Evolutionary conservation across 805 yeast species (phyloP).

Genomic region (Teunomyces lycoperdinae): DNA sequence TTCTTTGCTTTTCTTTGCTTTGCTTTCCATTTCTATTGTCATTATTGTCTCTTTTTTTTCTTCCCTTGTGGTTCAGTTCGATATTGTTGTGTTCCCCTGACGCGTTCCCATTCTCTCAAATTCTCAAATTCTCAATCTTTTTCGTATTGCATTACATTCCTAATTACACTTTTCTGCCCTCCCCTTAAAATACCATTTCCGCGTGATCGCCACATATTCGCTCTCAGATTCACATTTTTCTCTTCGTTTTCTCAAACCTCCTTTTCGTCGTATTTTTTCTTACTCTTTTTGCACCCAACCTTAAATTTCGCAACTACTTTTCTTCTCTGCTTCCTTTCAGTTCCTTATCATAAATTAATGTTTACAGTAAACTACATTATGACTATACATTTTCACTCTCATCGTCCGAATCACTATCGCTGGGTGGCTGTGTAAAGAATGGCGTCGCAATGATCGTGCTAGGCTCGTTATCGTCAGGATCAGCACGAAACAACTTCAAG

Average conservation of each 20-base stretch:
- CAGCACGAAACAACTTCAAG: background rate
- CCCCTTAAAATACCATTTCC: too few species aligned
- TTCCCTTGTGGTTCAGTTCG: background rate
- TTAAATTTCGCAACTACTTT: too few species aligned
- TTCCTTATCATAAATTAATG: too few species aligned
- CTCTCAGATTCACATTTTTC: too few species aligned
- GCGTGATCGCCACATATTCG: too few species aligned
- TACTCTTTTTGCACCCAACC: background rate
- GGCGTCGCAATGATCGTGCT: constrained; percentile 35
- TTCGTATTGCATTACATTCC: too few species aligned
- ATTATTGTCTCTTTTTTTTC: background rate
- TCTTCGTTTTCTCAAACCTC: background rate
- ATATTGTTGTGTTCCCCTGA: too few species aligned
- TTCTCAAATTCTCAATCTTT: too few species aligned
- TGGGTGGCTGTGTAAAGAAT: constrained; percentile 37
- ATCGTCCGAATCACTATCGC: constrained; percentile 25
- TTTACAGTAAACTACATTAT: background rate
- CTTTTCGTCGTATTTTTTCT: background rate
- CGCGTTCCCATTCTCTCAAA: too few species aligned
- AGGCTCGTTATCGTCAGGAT: background rate
- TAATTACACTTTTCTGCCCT: too few species aligned
- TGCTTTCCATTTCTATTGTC: background rate
- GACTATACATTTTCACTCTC: background rate
- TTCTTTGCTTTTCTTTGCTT: background rate
- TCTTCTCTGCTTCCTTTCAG: too few species aligned